A percentile compares a stretch with the other conserved stretches of the same genome.
Evolutionary conservation across 2,329 filamentous ascomycete genomes (phyloP).

Genomic region (Cladophialophora chaetospira): DNA sequence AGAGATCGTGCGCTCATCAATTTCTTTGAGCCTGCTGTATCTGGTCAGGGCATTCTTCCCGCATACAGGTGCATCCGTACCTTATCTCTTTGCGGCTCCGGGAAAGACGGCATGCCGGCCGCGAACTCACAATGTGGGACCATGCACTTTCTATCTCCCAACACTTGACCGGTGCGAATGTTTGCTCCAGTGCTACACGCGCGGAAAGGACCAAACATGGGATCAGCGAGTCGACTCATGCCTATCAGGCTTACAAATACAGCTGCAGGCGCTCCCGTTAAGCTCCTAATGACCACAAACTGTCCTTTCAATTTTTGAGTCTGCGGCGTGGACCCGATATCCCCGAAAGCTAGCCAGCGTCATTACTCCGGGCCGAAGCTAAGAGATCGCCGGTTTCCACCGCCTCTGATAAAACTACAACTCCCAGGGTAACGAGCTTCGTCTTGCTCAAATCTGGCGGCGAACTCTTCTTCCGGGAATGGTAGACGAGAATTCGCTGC

Average conservation of each 20-base stretch:
- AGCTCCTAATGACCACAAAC: neutral
- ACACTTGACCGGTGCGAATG: neutral
- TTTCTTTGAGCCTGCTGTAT: neutral
- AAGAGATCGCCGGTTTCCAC: constrained; percentile 1
- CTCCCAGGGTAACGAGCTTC: neutral
- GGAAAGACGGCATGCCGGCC: constrained; percentile 13
- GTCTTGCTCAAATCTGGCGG: neutral
- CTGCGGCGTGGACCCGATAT: constrained; percentile 2
- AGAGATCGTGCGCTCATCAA: constrained; percentile 1
- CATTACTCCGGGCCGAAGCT: neutral
- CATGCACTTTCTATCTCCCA: neutral
- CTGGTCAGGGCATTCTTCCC: no score
- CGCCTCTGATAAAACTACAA: neutral
- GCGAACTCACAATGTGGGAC: constrained; percentile 8
- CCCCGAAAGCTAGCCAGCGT: constrained; percentile 1
- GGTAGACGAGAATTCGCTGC: constrained; percentile 16
- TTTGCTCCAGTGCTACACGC: neutral
- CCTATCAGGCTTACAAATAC: neutral
- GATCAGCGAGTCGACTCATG: neutral
- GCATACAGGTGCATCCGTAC: neutral
- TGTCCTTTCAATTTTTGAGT: neutral
- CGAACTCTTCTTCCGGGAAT: constrained; percentile 9
- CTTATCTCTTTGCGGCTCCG: constrained; percentile 9
- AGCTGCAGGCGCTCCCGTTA: neutral
- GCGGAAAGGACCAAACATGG: neutral